A percentile compares a stretch with the other conserved stretches of the same genome.
These are phyloP conservation scores for Hamamelis virginiana DNA, from an alignment of 164 flowering plant genomes.

Conservation along the genomic window DNA sequence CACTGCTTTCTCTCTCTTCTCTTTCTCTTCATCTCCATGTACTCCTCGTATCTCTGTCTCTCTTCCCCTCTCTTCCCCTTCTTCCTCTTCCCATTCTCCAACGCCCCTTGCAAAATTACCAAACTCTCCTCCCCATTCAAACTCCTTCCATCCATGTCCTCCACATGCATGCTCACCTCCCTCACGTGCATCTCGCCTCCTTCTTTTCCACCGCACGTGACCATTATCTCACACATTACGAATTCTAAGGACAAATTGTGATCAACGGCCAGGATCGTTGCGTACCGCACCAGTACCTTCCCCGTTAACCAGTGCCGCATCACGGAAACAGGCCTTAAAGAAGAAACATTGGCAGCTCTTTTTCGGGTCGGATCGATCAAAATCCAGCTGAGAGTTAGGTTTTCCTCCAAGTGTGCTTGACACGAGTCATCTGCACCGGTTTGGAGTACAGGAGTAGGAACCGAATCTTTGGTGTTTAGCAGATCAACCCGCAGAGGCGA, in stretches of 20 bases:
- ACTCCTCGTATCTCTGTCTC: conserved; percentile 36
- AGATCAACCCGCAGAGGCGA: conserved; percentile 64
- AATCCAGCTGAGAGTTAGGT: conserved; percentile 39
- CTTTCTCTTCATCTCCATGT: conserved; percentile 32
- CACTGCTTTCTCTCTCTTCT: conserved; percentile 28
- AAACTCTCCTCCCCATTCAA: conserved; percentile 56
- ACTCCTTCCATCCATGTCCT: conserved; percentile 67
- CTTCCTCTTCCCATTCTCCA: conserved; percentile 32
- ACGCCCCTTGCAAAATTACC: conserved; percentile 39
- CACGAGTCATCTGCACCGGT: conserved; percentile 15
- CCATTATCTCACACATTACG: conserved; percentile 6
- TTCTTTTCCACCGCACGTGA: conserved; percentile 20
- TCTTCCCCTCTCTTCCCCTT: conserved; percentile 18
- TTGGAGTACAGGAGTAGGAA: conserved; percentile 30
- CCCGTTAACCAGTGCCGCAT: conserved; percentile 63
- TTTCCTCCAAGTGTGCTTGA: conserved; percentile 24
- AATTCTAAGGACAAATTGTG: not conserved
- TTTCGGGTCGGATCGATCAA: conserved; percentile 32
- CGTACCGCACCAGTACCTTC: conserved; percentile 44
- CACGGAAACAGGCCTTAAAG: conserved; percentile 49
- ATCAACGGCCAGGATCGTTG: conserved; percentile 33
- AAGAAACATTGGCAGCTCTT: conserved; percentile 57
- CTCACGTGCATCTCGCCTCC: conserved; percentile 47
- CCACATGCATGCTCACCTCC: conserved; percentile 68
- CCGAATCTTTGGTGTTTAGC: conserved; percentile 47